Evolutionary conservation across 169 alveolate species (phyloP).

Genomic region (Nephromyces sp.): DNA sequence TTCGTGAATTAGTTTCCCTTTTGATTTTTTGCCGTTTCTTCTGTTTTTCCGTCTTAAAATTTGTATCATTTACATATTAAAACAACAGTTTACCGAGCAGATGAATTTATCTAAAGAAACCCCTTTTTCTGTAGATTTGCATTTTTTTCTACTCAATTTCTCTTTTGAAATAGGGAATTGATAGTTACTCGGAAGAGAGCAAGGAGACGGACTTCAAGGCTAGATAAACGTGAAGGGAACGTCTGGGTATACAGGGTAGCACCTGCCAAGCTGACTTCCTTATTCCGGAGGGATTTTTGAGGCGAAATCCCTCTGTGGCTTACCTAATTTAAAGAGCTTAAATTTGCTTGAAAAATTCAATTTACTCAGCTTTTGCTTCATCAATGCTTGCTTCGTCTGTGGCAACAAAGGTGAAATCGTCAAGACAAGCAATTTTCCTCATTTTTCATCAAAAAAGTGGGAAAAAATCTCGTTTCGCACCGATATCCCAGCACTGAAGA

Average conservation of each 20-base stretch:
- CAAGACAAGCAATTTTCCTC: too few species aligned
- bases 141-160: background rate
- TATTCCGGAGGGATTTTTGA: constrained; percentile 16
- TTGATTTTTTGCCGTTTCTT: too few species aligned
- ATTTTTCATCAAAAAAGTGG: too few species aligned
- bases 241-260: constrained; percentile 72
- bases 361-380: too few species aligned
- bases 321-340: too few species aligned
- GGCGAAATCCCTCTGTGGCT: too few species aligned
- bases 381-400: too few species aligned
- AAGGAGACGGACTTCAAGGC: constrained; percentile 65
- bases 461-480: too few species aligned
- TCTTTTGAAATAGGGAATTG: constrained; percentile 2
- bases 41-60: background rate
- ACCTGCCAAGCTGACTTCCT: constrained; percentile 29
- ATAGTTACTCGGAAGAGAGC: constrained; percentile 63
- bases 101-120: background rate
- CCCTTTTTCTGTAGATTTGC: background rate
- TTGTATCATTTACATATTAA: background rate
- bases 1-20: background rate
- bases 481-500: too few species aligned
- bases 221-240: constrained; percentile 75
- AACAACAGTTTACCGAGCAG: background rate
- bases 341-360: too few species aligned
- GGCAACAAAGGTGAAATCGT: too few species aligned